Evolutionary conservation across 805 yeast genomes (phyloP).

Genomic region (Starmerella gropengiesseri): DNA sequence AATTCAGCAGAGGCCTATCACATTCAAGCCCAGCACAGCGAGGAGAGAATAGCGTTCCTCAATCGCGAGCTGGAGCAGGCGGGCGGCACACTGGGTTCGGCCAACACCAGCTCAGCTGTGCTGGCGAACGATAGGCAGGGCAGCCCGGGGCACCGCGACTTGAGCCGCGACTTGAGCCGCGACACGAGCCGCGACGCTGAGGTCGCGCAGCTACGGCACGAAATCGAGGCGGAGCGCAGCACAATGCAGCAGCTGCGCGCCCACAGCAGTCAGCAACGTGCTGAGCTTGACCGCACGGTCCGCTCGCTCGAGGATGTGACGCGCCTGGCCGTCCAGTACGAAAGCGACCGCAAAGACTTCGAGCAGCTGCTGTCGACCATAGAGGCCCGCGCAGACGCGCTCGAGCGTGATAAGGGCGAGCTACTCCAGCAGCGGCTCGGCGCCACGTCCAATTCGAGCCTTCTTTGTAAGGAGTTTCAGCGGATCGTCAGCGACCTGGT

Average conservation of each 20-base stretch:
- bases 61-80: slow-evolving; percentile 7
- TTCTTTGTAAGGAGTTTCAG: slow-evolving; percentile 30
- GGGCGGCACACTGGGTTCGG: no score
- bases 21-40: slow-evolving; percentile 17
- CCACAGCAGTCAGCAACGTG: slow-evolving; percentile 26
- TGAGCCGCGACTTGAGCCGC: background rate
- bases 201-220: slow-evolving; percentile 7
- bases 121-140: no score
- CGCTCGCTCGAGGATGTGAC: slow-evolving; percentile 31
- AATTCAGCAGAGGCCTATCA: slow-evolving; percentile 17
- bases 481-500: slow-evolving; percentile 27
- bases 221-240: slow-evolving; percentile 16
- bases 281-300: slow-evolving; percentile 28
- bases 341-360: slow-evolving; percentile 24
- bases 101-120: no score
- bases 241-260: slow-evolving; percentile 25
- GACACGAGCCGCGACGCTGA: background rate
- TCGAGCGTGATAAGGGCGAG: slow-evolving; percentile 23
- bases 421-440: slow-evolving; percentile 13
- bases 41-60: slow-evolving; percentile 17
- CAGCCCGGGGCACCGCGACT: no score
- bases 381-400: slow-evolving; percentile 24
- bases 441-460: slow-evolving; percentile 21
- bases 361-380: slow-evolving; percentile 20
- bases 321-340: slow-evolving; percentile 30